Percentiles rank a stretch among this genome's conserved stretches.
These are phyloP conservation scores for Pestalotiopsis sp. DNA, from an alignment of 2,329 filamentous ascomycete species.

Conservation along the genomic window DNA sequence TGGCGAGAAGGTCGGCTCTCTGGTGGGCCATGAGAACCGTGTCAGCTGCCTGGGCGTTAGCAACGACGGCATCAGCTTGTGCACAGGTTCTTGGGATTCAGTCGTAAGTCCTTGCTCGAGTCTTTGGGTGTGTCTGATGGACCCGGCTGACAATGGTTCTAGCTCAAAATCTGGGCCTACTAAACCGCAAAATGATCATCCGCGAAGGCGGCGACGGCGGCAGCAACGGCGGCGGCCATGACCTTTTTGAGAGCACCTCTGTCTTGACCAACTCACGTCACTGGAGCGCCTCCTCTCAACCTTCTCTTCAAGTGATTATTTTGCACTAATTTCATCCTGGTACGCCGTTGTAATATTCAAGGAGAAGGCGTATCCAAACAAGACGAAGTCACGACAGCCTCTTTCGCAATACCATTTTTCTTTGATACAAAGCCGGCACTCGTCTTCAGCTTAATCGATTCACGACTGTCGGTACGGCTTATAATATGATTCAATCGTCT, in stretches of 20 bases:
- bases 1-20: conserved; percentile 93
- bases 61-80: conserved; percentile 98
- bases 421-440: conserved; percentile 29
- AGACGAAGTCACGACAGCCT: conserved; percentile 51
- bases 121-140: conserved; percentile 45
- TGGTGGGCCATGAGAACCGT: conserved; percentile 97
- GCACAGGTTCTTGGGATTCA: conserved; percentile 99
- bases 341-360: conserved; percentile 43
- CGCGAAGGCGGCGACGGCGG: background rate
- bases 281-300: conserved; percentile 17
- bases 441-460: conserved; percentile 25
- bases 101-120: conserved; percentile 68
- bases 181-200: conserved; percentile 41
- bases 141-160: conserved; percentile 43
- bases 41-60: conserved; percentile 98
- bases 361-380: conserved; percentile 40
- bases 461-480: conserved; percentile 25
- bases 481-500: conserved; percentile 22
- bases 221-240: conserved; percentile 15
- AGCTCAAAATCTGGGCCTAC: conserved; percentile 91
- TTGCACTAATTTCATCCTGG: conserved; percentile 42
- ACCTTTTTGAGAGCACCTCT: conserved; percentile 9
- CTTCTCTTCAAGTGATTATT: conserved; percentile 27
- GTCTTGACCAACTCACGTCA: conserved; percentile 14
- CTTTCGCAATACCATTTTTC: conserved; percentile 38